Evolutionary conservation across 371 early-diverging fungal genomes (phyloP).

Genomic region (Apophysomyces ossiformis): DNA sequence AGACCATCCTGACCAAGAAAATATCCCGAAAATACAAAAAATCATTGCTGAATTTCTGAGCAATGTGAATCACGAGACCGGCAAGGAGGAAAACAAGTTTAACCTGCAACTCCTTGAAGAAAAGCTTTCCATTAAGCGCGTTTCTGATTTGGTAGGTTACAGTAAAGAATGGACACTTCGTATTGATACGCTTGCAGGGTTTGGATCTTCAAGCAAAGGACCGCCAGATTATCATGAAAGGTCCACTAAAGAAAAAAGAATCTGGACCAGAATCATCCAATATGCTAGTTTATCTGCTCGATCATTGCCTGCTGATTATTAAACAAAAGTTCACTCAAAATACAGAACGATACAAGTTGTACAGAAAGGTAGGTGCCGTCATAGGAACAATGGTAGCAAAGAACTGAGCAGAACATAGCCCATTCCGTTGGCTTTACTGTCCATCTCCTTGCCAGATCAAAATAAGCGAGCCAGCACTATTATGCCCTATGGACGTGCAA

Average conservation of each 20-base stretch:
- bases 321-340: conserved; percentile 53
- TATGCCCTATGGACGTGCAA: conserved; percentile 37
- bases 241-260: conserved; percentile 73
- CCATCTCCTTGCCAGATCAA: conserved; percentile 66
- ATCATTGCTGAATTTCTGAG: conserved; percentile 73
- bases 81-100: conserved; percentile 75
- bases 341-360: conserved; percentile 42
- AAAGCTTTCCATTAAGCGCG: conserved; percentile 29
- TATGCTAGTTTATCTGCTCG: conserved; percentile 80
- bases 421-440: conserved; percentile 78
- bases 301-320: conserved; percentile 83
- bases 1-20: conserved; percentile 76
- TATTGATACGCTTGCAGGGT: conserved; percentile 49
- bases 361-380: conserved; percentile 33
- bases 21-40: conserved; percentile 66
- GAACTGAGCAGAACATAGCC: conserved; percentile 65
- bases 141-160: neutral
- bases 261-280: conserved; percentile 70
- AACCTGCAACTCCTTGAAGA: conserved; percentile 18
- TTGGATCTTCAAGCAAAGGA: conserved; percentile 57
- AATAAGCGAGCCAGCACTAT: conserved; percentile 41
- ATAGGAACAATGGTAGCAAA: neutral
- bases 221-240: conserved; percentile 79
- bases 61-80: conserved; percentile 79
- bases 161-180: conserved; percentile 19